Percentiles rank a stretch among this genome's conserved stretches.
These are phyloP conservation scores for Volutella citrinella DNA, from an alignment of 2,329 filamentous ascomycete genomes.

Conservation along the genomic window DNA sequence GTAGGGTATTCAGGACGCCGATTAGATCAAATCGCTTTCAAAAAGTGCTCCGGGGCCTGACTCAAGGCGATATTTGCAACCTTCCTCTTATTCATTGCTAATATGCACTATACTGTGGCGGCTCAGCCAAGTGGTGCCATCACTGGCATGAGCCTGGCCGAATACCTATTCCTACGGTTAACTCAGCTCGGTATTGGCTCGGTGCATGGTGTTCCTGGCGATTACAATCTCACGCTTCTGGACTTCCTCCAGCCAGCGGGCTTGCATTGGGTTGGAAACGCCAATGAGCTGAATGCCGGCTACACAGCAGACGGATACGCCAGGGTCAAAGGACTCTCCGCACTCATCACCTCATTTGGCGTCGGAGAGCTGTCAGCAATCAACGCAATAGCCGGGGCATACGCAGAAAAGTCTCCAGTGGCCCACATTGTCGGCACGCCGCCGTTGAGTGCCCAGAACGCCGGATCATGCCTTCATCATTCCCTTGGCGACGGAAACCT, in stretches of 20 bases:
- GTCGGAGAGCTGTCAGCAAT: constrained; percentile 57
- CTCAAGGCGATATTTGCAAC: too few relatives aligned
- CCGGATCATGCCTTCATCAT: constrained; percentile 46
- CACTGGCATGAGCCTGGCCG: too few relatives aligned
- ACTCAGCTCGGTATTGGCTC: constrained; percentile 56
- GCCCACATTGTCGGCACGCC: constrained; percentile 58
- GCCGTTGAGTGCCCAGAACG: constrained; percentile 37
- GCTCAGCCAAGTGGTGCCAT: too few relatives aligned
- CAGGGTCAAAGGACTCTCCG: constrained; percentile 47
- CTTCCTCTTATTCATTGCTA: too few relatives aligned
- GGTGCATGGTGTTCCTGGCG: constrained; percentile 49
- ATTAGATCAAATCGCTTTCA: too few relatives aligned
- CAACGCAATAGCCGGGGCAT: constrained; percentile 57
- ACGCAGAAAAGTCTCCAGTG: constrained; percentile 52
- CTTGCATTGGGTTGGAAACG: constrained; percentile 46
- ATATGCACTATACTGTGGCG: too few relatives aligned
- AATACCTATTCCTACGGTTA: constrained; percentile 58
- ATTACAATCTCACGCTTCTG: constrained; percentile 36
- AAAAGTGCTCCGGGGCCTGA: too few relatives aligned
- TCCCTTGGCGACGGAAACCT: constrained; percentile 53
- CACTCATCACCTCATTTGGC: constrained; percentile 57
- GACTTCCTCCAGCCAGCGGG: constrained; percentile 35
- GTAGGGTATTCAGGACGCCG: too few relatives aligned
- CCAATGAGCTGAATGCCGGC: constrained; percentile 56
- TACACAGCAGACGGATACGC: constrained; percentile 59